phyloP scores from a whole-genome alignment of 306 rosid species.

The Cucurbita moschata region DNA sequence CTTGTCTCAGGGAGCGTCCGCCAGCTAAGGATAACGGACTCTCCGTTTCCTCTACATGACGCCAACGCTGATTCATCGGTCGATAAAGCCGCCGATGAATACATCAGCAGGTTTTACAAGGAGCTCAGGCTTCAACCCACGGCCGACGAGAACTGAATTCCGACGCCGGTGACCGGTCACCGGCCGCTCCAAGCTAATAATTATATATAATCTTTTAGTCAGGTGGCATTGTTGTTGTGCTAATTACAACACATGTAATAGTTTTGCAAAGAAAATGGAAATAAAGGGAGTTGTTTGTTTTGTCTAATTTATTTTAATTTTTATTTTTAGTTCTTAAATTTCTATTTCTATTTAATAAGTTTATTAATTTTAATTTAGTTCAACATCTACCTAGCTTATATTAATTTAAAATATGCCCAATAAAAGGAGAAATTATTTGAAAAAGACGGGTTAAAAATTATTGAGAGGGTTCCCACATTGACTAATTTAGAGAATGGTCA shows the following conservation, averaged over 20 bases:
- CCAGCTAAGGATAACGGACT: constrained; percentile 79
- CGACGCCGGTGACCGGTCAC: neutral
- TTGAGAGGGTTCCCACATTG: no score
- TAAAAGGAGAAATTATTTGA: no score
- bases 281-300: neutral
- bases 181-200: neutral
- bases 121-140: constrained; percentile 27
- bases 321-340: no score
- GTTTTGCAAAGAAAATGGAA: neutral
- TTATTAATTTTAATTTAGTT: neutral
- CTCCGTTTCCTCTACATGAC: constrained; percentile 62
- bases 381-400: no score
- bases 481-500: no score
- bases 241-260: neutral
- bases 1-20: constrained; percentile 29
- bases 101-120: constrained; percentile 7
- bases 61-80: constrained; percentile 35
- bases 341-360: neutral
- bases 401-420: no score
- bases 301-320: neutral
- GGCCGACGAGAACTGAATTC: neutral
- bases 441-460: no score
- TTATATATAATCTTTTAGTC: neutral
- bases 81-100: constrained; percentile 5
- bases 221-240: neutral